Conservation (phyloP, 129 eudicot genomes). For the Tagetes erecta region DNA sequence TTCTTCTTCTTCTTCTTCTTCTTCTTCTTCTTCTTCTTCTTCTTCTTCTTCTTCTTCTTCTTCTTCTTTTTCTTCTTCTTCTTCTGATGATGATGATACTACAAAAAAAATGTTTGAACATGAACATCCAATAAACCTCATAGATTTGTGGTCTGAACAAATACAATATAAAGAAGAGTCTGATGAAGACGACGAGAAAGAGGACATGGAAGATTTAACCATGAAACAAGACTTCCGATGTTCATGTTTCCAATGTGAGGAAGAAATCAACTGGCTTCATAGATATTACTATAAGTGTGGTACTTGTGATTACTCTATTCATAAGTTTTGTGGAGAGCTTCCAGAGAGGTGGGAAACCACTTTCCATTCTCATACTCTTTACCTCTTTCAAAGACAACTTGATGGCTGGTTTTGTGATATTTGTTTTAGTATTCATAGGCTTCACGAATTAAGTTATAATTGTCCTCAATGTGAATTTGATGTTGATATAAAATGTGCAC, state of each 20-base stretch:
- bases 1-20: too few relatives aligned
- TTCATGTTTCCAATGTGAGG: not conserved
- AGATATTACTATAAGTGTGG: not conserved
- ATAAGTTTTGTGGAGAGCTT: not conserved
- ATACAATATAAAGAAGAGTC: not conserved
- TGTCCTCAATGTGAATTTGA: not conserved
- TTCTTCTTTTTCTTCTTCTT: not conserved
- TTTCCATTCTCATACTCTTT: not conserved
- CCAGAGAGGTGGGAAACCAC: not conserved
- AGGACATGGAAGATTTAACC: not conserved
- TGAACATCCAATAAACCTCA: slow-evolving; percentile 4
- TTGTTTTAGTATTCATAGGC: not conserved
- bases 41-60: not conserved
- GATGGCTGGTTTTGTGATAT: not conserved
- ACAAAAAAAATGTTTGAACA: not conserved
- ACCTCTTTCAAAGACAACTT: not conserved
- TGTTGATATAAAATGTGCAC: not conserved
- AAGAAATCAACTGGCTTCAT: slow-evolving; percentile 10
- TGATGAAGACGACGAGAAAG: not conserved
- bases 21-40: too few relatives aligned
- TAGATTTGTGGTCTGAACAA: not conserved
- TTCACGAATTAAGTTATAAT: not conserved
- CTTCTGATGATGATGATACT: too few relatives aligned
- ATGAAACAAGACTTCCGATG: not conserved
- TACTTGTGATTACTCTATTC: not conserved